Conservation (phyloP, 257 asterid species). For the Buddleja alternifolia region DNA sequence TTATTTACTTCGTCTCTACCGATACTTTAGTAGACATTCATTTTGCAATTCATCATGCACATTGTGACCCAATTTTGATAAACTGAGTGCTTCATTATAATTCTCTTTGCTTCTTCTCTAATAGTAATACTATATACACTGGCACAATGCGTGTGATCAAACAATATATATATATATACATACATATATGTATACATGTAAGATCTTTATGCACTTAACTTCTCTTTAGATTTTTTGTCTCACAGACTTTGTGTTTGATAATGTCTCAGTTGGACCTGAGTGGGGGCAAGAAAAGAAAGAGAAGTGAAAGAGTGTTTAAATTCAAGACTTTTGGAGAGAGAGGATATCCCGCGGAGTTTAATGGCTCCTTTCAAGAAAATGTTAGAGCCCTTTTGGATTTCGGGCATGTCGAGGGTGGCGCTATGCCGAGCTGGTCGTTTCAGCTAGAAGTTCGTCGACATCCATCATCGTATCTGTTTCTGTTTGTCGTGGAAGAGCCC, state of each 20-base stretch:
- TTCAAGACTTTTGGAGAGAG: constrained; percentile 80
- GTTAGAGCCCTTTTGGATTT: constrained; percentile 67
- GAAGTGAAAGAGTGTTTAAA: constrained; percentile 75
- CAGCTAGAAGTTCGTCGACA: constrained; percentile 85
- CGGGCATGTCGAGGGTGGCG: constrained; percentile 66
- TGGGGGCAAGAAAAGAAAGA: constrained; percentile 76
- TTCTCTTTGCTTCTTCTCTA: background rate
- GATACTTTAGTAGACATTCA: constrained; percentile 44
- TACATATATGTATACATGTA: background rate
- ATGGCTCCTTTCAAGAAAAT: constrained; percentile 69
- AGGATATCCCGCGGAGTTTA: constrained; percentile 73
- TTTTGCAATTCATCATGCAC: constrained; percentile 59
- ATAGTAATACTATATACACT: constrained; percentile 35
- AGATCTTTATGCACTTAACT: constrained; percentile 12
- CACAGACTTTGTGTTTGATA: background rate
- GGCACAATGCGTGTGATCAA: constrained; percentile 77
- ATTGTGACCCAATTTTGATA: constrained; percentile 46
- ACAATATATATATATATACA: constrained; percentile 1
- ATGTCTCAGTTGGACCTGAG: constrained; percentile 67
- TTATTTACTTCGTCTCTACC: constrained; percentile 37
- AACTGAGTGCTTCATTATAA: constrained; percentile 36
- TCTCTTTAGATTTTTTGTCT: background rate
- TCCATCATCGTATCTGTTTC: constrained; percentile 56
- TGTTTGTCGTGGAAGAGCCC: constrained; percentile 86
- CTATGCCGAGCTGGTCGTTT: constrained; percentile 76